Conservation (phyloP, 139 green algal genomes). For the Tetradesmus obliquus region DNA sequence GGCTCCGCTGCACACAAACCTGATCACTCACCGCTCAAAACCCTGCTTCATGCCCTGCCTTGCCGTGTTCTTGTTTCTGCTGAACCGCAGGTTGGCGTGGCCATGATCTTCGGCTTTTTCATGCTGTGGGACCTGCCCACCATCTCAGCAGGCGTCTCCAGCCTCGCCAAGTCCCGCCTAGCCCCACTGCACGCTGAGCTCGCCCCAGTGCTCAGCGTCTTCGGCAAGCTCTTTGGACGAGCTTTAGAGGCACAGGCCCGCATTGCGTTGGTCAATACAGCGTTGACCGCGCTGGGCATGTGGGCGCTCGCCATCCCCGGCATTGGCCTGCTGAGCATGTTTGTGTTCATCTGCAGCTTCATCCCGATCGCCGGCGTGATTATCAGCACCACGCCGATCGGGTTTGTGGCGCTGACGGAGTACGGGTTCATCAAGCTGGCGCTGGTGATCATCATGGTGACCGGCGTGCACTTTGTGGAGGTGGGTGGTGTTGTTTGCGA, state of each 20-base stretch:
- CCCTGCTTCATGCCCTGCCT: not conserved
- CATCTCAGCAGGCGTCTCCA: slow-evolving; percentile 75
- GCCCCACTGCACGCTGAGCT: slow-evolving; percentile 90
- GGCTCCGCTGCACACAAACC: slow-evolving; percentile 82
- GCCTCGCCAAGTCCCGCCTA: slow-evolving; percentile 75
- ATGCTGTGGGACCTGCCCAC: slow-evolving; percentile 92
- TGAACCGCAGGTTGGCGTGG: slow-evolving; percentile 82
- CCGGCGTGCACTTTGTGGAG: slow-evolving; percentile 88
- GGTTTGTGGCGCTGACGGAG: slow-evolving; percentile 72
- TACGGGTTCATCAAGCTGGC: slow-evolving; percentile 95
- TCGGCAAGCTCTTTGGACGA: slow-evolving; percentile 90
- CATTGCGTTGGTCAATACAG: slow-evolving; percentile 94
- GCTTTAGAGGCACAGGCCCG: slow-evolving; percentile 90
- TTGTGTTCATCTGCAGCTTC: slow-evolving; percentile 93
- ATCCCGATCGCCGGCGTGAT: slow-evolving; percentile 91
- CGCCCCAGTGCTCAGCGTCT: slow-evolving; percentile 84
- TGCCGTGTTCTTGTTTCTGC: not conserved
- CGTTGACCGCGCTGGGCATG: slow-evolving; percentile 89
- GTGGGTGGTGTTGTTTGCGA: not conserved
- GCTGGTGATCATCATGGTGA: slow-evolving; percentile 90
- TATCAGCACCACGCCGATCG: slow-evolving; percentile 93
- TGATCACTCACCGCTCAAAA: too few species aligned
- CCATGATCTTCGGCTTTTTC: slow-evolving; percentile 93
- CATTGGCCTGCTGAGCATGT: slow-evolving; percentile 87
- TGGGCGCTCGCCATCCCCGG: slow-evolving; percentile 87